A percentile compares a stretch with the other conserved stretches of the same genome.
Conservation (phyloP, 441 rosid genomes). For the Hura crepitans region DNA sequence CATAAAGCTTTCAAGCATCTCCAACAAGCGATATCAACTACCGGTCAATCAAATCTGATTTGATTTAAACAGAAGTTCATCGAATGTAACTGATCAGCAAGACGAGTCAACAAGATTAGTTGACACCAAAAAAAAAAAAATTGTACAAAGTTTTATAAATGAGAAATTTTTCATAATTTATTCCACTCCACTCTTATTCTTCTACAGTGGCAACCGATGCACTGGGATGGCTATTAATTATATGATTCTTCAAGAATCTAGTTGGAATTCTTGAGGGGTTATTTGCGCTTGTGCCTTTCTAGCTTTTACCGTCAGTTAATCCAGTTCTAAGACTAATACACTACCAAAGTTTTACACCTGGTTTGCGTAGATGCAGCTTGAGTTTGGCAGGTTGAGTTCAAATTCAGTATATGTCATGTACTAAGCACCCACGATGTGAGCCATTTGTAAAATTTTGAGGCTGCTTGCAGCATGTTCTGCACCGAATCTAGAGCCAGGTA, state of each 20-base stretch:
- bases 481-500: no score
- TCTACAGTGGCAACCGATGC: neutral
- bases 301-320: no score
- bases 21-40: conserved; percentile 38
- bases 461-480: no score
- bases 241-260: neutral
- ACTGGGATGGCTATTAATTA: no score
- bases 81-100: conserved; percentile 15
- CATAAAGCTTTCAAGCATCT: conserved; percentile 49
- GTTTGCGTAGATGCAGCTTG: neutral
- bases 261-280: no score
- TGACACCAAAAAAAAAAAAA: conserved; percentile 16
- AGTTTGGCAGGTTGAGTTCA: neutral
- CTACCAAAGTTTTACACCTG: neutral
- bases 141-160: conserved; percentile 11
- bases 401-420: no score
- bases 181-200: neutral
- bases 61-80: conserved; percentile 4
- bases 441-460: no score
- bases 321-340: no score
- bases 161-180: conserved; percentile 8
- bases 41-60: conserved; percentile 3
- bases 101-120: conserved; percentile 17
- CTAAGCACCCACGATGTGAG: no score
- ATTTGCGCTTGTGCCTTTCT: no score